Percentiles rank a stretch among this genome's conserved stretches.
phyloP scores from a whole-genome alignment of 345 rosid genomes.

The Xanthoceras sorbifolium region DNA sequence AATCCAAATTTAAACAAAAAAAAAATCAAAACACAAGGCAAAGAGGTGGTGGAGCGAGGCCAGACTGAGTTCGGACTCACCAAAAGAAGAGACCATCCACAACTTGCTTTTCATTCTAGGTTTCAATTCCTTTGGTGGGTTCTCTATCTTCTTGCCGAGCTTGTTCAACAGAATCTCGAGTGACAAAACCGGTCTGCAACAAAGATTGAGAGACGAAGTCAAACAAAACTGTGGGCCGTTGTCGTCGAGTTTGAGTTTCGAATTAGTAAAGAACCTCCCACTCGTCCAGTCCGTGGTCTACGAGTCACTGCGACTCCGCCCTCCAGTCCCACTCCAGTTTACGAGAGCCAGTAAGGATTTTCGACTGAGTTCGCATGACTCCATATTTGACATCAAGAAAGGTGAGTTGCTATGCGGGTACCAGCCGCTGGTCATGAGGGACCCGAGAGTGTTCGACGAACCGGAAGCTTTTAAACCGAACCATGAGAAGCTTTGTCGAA shows the following conservation, averaged over 20 bases:
- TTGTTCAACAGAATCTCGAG: slow-evolving; percentile 39
- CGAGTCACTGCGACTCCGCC: slow-evolving; percentile 69
- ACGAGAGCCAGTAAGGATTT: slow-evolving; percentile 86
- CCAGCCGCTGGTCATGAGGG: slow-evolving; percentile 71
- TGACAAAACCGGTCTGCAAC: slow-evolving; percentile 63
- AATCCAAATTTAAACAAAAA: too few species aligned
- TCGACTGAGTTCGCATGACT: slow-evolving; percentile 60
- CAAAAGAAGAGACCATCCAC: slow-evolving; percentile 56
- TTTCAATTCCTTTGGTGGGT: slow-evolving; percentile 88
- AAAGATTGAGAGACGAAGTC: slow-evolving; percentile 50
- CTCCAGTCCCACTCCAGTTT: slow-evolving; percentile 72
- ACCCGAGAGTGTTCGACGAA: slow-evolving; percentile 59
- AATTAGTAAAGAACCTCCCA: slow-evolving; percentile 61
- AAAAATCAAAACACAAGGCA: slow-evolving; percentile 51
- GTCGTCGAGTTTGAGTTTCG: slow-evolving; percentile 48
- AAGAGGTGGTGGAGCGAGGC: slow-evolving; percentile 50
- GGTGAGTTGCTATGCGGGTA: slow-evolving; percentile 88
- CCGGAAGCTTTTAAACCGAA: slow-evolving; percentile 72
- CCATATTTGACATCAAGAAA: slow-evolving; percentile 58
- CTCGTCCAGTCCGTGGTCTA: slow-evolving; percentile 80
- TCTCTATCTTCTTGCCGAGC: slow-evolving; percentile 59
- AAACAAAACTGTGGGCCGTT: slow-evolving; percentile 45
- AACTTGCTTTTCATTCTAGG: slow-evolving; percentile 71
- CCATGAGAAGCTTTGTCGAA: too few species aligned
- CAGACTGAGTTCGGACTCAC: slow-evolving; percentile 60